Conservation (phyloP, 768 basidiomycete species). For the Leccinum obscurum region DNA sequence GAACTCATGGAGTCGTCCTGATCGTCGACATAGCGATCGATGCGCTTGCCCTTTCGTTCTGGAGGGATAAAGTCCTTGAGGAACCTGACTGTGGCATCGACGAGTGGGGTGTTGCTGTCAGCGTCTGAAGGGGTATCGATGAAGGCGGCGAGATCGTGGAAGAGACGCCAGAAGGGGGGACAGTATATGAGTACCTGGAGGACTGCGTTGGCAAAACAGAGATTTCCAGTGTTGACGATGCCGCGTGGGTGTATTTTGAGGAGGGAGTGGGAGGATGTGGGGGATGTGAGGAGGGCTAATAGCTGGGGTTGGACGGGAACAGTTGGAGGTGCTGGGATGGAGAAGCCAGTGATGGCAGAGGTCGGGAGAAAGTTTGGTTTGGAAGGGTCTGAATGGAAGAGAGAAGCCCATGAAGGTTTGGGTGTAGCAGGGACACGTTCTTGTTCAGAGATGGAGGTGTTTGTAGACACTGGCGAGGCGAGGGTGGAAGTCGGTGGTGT, state of each 20-base stretch:
- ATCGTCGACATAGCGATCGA: slow-evolving; percentile 41
- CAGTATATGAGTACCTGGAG: slow-evolving; percentile 90
- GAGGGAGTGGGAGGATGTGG: slow-evolving; percentile 25
- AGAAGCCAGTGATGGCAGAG: slow-evolving; percentile 73
- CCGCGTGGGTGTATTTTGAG: slow-evolving; percentile 67
- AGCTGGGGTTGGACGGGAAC: slow-evolving; percentile 45
- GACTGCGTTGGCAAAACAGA: slow-evolving; percentile 97
- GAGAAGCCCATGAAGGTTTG: slow-evolving; percentile 72
- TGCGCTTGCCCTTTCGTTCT: slow-evolving; percentile 41
- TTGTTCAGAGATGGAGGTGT: slow-evolving; percentile 50
- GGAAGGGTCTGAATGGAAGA: slow-evolving; percentile 51
- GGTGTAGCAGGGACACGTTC: slow-evolving; percentile 34
- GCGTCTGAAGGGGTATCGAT: slow-evolving; percentile 35
- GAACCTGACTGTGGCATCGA: slow-evolving; percentile 71
- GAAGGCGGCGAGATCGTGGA: slow-evolving; percentile 66
- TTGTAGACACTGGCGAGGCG: slow-evolving; percentile 59
- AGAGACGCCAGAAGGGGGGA: slow-evolving; percentile 79
- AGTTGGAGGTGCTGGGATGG: slow-evolving; percentile 54
- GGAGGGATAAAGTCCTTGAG: slow-evolving; percentile 67
- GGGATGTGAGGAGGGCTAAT: slow-evolving; percentile 51
- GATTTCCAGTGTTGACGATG: slow-evolving; percentile 91
- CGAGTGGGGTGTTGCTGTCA: slow-evolving; percentile 42
- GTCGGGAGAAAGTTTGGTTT: slow-evolving; percentile 57
- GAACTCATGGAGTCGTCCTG: slow-evolving; percentile 58
- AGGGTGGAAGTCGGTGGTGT: slow-evolving; percentile 47